Evolutionary conservation across 257 asterid species (phyloP).

Genomic region (Nicotiana benthamiana): DNA sequence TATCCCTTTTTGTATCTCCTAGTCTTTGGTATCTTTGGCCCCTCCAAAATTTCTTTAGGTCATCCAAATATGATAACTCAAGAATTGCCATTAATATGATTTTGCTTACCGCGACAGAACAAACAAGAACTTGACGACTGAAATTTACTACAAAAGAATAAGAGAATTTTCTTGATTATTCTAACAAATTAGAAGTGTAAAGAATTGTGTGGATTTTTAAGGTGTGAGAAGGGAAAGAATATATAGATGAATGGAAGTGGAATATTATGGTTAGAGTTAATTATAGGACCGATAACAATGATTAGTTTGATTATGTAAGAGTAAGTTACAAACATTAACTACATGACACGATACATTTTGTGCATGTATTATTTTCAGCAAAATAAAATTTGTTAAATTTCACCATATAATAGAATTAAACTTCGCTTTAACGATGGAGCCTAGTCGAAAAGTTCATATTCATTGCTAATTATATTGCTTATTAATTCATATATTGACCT

Average conservation of each 20-base stretch:
- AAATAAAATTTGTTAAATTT: neutral
- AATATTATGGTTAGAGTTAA: neutral
- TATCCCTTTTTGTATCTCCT: neutral
- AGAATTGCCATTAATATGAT: neutral
- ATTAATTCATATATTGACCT: neutral
- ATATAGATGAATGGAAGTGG: neutral
- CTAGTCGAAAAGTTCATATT: neutral
- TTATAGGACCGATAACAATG: neutral
- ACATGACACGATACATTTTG: neutral
- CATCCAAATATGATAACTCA: conserved; percentile 3
- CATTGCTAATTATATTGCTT: neutral
- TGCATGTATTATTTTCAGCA: neutral
- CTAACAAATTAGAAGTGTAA: neutral
- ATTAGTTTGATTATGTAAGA: neutral
- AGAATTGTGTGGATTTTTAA: neutral
- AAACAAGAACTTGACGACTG: neutral
- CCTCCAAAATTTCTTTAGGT: conserved; percentile 18
- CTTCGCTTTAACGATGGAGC: neutral
- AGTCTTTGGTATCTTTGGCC: conserved; percentile 17
- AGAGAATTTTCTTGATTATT: too few relatives aligned
- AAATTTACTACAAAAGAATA: neutral
- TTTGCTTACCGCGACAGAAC: neutral
- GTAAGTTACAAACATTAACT: neutral
- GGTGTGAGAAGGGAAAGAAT: neutral
- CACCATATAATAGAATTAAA: neutral